phyloP scores from a whole-genome alignment of 2,329 filamentous ascomycete genomes.

The Cryphonectria nitschkei region DNA sequence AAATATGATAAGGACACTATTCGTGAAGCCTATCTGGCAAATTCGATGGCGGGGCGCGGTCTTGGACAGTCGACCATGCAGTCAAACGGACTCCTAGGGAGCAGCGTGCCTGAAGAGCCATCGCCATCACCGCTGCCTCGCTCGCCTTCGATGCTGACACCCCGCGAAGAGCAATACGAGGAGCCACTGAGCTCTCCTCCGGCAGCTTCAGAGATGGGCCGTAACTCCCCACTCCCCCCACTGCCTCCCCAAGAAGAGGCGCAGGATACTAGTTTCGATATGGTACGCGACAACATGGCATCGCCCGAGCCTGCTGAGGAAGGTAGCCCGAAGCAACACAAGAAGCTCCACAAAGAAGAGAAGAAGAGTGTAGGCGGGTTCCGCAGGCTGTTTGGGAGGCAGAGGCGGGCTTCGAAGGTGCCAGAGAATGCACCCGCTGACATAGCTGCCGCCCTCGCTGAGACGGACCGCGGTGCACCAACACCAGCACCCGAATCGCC shows the following conservation, averaged over 20 bases:
- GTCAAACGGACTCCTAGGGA: conserved; percentile 39
- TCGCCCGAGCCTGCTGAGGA: conserved; percentile 43
- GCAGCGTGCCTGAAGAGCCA: conserved; percentile 40
- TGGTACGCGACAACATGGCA: conserved; percentile 42
- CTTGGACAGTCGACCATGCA: conserved; percentile 39
- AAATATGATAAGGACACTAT: conserved; percentile 92
- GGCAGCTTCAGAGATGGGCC: conserved; percentile 33
- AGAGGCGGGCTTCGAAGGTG: conserved; percentile 61
- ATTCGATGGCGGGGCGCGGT: conserved; percentile 73
- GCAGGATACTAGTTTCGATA: conserved; percentile 38
- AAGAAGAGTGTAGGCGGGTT: conserved; percentile 50
- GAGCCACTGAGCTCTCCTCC: conserved; percentile 17
- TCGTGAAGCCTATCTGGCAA: conserved; percentile 81
- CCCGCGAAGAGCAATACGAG: conserved; percentile 26
- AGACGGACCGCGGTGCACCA: conserved; percentile 36
- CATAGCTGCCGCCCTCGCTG: conserved; percentile 53
- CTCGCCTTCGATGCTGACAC: conserved; percentile 38
- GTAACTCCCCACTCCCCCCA: conserved; percentile 46
- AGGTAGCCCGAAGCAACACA: conserved; percentile 50
- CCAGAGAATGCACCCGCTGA: conserved; percentile 57
- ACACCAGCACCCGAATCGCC: conserved; percentile 16
- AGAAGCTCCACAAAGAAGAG: conserved; percentile 35
- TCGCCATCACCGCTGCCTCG: conserved; percentile 39
- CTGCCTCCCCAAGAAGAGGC: conserved; percentile 43
- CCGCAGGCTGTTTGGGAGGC: conserved; percentile 68